Evolutionary conservation across 73 alveolate genomes (phyloP).

Genomic region (Paramecium sonneborni): DNA sequence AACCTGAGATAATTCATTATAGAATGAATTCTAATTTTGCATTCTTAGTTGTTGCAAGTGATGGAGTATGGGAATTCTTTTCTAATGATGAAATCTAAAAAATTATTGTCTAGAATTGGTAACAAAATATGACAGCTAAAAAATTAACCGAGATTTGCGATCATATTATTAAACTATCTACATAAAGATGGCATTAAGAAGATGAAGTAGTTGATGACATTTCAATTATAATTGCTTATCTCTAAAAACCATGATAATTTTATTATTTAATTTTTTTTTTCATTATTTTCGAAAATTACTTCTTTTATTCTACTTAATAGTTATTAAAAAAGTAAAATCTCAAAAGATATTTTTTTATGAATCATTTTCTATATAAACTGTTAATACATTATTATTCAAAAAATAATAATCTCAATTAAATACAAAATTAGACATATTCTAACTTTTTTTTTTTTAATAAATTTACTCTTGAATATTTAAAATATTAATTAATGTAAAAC

Average conservation of each 20-base stretch:
- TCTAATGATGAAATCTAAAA: conserved; percentile 83
- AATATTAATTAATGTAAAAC: too few relatives aligned
- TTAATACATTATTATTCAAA: too few relatives aligned
- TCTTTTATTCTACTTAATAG: not conserved
- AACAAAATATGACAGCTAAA: conserved; percentile 47
- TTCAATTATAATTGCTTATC: conserved; percentile 69
- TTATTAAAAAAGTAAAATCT: too few relatives aligned
- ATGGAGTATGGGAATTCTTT: conserved; percentile 96
- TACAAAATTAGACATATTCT: too few relatives aligned
- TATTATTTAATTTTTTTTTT: not conserved
- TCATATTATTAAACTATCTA: conserved; percentile 75
- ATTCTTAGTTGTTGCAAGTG: conserved; percentile 91
- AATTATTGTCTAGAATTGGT: conserved; percentile 55
- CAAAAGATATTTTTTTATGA: too few relatives aligned
- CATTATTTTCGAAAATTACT: not conserved
- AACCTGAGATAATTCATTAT: conserved; percentile 83
- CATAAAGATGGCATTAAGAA: conserved; percentile 81
- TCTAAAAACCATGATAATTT: conserved; percentile 13
- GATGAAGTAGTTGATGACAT: conserved; percentile 93
- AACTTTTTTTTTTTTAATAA: too few relatives aligned
- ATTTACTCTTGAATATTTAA: too few relatives aligned
- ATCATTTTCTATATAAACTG: too few relatives aligned
- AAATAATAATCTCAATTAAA: too few relatives aligned
- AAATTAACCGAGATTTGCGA: conserved; percentile 57
- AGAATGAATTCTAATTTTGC: conserved; percentile 73